phyloP scores from a whole-genome alignment of 2,329 filamentous ascomycete species.

The Talaromyces sp. region DNA sequence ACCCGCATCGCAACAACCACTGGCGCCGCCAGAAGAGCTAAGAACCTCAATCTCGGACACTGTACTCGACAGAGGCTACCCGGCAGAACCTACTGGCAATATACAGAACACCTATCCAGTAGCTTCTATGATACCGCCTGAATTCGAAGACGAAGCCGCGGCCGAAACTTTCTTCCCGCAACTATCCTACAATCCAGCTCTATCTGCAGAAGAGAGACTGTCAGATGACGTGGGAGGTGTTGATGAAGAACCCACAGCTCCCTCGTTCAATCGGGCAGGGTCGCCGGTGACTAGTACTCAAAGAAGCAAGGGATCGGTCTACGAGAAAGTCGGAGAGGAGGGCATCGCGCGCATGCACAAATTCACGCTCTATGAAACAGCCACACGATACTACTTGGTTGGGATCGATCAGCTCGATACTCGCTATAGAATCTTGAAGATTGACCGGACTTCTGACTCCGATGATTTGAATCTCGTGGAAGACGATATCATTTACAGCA shows the following conservation, averaged over 20 bases:
- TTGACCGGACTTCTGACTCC: slow-evolving; percentile 79
- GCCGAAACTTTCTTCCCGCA: slow-evolving; percentile 16
- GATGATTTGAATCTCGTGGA: slow-evolving; percentile 80
- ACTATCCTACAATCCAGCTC: slow-evolving; percentile 30
- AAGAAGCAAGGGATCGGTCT: slow-evolving; percentile 35
- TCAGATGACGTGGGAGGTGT: slow-evolving; percentile 35
- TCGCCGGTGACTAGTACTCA: slow-evolving; percentile 38
- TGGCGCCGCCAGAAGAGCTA: slow-evolving; percentile 14
- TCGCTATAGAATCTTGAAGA: slow-evolving; percentile 87
- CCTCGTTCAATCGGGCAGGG: slow-evolving; percentile 42
- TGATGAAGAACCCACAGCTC: slow-evolving; percentile 46
- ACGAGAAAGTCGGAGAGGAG: slow-evolving; percentile 40
- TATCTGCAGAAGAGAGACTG: slow-evolving; percentile 29
- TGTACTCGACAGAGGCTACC: slow-evolving; percentile 8
- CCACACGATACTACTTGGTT: slow-evolving; percentile 87
- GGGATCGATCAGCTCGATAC: slow-evolving; percentile 87
- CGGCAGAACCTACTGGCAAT: not conserved
- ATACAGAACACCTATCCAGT: not conserved
- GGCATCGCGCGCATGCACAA: slow-evolving; percentile 73
- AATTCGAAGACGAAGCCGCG: slow-evolving; percentile 2
- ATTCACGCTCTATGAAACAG: slow-evolving; percentile 96
- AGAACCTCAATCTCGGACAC: slow-evolving; percentile 14
- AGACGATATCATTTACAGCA: slow-evolving; percentile 91
- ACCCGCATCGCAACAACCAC: slow-evolving; percentile 23
- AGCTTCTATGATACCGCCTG: not conserved